Conservation (phyloP, 177 flowering plant species). For the Vitis hybrid region DNA sequence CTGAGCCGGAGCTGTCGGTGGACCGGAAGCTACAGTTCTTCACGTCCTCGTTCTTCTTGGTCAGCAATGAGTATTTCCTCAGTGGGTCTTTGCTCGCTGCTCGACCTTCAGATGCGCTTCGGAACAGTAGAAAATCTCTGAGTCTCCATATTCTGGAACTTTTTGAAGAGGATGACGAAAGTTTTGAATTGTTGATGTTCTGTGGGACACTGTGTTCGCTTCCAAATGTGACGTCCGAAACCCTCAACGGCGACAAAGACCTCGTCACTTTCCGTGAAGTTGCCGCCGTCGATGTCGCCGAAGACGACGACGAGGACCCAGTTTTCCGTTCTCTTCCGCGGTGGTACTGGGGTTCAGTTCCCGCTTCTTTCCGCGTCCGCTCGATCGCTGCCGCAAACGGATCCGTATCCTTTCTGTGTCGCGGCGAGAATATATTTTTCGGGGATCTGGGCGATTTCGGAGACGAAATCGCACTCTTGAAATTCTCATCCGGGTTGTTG, state of each 20-base stretch:
- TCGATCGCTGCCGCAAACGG: too few relatives aligned
- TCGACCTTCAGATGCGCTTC: slow-evolving; percentile 64
- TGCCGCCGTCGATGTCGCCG: too few relatives aligned
- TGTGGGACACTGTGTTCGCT: not conserved
- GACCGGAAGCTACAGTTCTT: slow-evolving; percentile 50
- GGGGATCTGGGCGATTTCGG: slow-evolving; percentile 32
- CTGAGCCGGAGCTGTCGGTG: slow-evolving; percentile 37
- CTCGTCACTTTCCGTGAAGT: slow-evolving; percentile 22
- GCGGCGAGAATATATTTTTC: not conserved
- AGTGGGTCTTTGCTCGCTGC: slow-evolving; percentile 22
- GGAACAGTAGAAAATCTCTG: slow-evolving; percentile 51
- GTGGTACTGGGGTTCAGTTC: too few relatives aligned
- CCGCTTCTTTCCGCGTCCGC: too few relatives aligned
- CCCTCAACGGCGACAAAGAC: slow-evolving; percentile 44
- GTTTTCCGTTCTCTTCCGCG: slow-evolving; percentile 4
- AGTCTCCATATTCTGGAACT: slow-evolving; percentile 43
- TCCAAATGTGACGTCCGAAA: slow-evolving; percentile 34
- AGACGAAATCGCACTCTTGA: slow-evolving; percentile 2
- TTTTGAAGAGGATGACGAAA: slow-evolving; percentile 26
- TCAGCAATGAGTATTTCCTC: slow-evolving; percentile 23
- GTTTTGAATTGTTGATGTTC: not conserved
- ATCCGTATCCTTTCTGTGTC: not conserved
- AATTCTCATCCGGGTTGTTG: not conserved
- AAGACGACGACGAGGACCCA: not conserved
- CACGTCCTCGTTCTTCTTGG: slow-evolving; percentile 29